Conservation (phyloP, 257 asterid genomes). For the Solanum medicagineum region DNA sequence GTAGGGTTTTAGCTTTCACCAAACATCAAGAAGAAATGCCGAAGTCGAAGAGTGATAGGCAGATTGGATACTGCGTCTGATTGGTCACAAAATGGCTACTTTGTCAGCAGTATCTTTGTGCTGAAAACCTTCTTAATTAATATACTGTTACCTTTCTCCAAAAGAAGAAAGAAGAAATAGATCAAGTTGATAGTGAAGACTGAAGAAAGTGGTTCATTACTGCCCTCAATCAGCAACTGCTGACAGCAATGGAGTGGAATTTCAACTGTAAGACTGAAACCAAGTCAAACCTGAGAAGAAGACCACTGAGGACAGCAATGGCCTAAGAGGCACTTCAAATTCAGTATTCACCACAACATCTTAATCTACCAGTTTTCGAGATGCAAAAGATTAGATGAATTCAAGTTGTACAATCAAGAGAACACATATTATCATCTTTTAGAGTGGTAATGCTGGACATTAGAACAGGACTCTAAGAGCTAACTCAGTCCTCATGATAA, state of each 20-base stretch:
- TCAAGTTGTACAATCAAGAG: background rate
- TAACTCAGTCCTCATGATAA: background rate
- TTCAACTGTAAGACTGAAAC: background rate
- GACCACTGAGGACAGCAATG: background rate
- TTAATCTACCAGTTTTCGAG: background rate
- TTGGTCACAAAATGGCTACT: too few species aligned
- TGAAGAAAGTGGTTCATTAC: background rate
- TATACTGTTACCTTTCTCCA: background rate
- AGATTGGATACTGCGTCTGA: too few species aligned
- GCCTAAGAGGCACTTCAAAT: background rate
- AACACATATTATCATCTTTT: background rate
- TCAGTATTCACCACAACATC: background rate
- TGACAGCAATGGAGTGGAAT: background rate
- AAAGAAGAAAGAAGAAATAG: background rate
- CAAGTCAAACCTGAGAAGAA: background rate
- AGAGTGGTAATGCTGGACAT: background rate
- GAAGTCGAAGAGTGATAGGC: conserved; percentile 67
- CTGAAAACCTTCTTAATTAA: background rate
- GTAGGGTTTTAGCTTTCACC: conserved; percentile 1
- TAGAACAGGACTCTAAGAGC: background rate
- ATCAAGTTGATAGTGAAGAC: background rate
- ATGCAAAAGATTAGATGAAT: background rate
- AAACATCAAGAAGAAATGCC: conserved; percentile 38
- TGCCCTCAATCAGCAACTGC: background rate
- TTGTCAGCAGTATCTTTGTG: background rate